A percentile compares a stretch with the other conserved stretches of the same genome.
Conservation (phyloP, 2,329 filamentous ascomycete genomes). For the Paramyrothecium roridum region DNA sequence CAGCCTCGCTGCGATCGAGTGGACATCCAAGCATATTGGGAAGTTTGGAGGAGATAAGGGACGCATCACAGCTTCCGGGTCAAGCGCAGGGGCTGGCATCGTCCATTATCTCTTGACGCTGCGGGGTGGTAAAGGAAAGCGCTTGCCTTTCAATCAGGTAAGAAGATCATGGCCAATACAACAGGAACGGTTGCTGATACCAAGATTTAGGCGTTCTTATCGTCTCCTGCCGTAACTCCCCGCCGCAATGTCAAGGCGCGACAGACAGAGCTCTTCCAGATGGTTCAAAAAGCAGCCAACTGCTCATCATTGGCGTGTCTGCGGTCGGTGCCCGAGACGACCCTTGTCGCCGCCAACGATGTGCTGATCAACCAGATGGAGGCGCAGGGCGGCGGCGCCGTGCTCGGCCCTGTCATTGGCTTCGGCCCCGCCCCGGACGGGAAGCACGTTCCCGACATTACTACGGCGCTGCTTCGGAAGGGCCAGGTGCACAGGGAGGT, state of each 20-base stretch:
- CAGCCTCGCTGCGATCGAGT: slow-evolving; percentile 11
- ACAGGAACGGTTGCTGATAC: too few relatives aligned
- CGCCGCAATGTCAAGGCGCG: slow-evolving; percentile 6
- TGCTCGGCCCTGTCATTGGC: slow-evolving; percentile 12
- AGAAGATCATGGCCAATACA: not conserved
- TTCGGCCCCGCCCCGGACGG: slow-evolving; percentile 14
- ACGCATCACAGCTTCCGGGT: slow-evolving; percentile 46
- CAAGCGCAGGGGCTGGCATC: slow-evolving; percentile 49
- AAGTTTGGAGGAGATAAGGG: slow-evolving; percentile 51
- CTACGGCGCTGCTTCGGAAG: slow-evolving; percentile 4
- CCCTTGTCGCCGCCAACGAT: slow-evolving; percentile 7
- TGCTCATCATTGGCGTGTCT: slow-evolving; percentile 7
- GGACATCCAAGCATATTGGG: slow-evolving; percentile 36
- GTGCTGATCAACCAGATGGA: slow-evolving; percentile 11
- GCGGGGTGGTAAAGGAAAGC: slow-evolving; percentile 26
- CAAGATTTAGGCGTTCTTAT: slow-evolving; percentile 4
- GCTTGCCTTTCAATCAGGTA: slow-evolving; percentile 36
- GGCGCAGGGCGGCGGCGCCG: slow-evolving; percentile 12
- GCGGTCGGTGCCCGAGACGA: slow-evolving; percentile 5
- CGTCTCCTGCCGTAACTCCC: slow-evolving; percentile 8
- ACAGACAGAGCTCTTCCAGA: slow-evolving; percentile 7
- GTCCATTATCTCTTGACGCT: slow-evolving; percentile 53
- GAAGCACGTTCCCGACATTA: slow-evolving; percentile 10
- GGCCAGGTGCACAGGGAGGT: slow-evolving; percentile 5
- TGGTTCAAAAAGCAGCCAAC: slow-evolving; percentile 6